Base-by-base conservation (phyloP, 768 basidiomycete genomes). In the Polyporus arcularius region DNA sequence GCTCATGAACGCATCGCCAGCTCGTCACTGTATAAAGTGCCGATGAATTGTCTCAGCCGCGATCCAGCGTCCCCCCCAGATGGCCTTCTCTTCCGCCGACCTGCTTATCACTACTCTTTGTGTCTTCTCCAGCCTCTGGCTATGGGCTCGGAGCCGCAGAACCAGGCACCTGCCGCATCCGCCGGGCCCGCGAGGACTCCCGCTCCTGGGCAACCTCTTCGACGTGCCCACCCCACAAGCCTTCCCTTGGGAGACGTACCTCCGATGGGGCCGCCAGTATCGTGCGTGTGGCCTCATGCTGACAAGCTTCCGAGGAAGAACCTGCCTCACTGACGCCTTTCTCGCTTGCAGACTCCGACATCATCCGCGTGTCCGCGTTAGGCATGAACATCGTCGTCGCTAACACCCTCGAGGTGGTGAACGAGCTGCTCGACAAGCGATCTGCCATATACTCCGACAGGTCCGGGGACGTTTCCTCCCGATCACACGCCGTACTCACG, bases 351-450 rank as follows among this genome's bases (percentile, higher is more conserved):
- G 46, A 48, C 14, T 48, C 46, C 21, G 46, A 26, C 21, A 26
- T 48, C 7, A 48, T 48, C 26, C 46, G 46, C 28, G 18, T 48
- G 21, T 48, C 46, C 4, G 46, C 21, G 18, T 14, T 54, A 45
- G 58, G 35, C 52, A 53, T 26, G 46, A 48, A 48, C 31, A 58
- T 71, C 39, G 56, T 73, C 57, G 63, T 74, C 38, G 60, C 72
- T 38, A 74, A 72, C 61, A 62, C 68, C 1, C 42, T 52, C 4
- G 41, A 63, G 12, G 59, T 49, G 6, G 69, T 65, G 28, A 35
- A 50, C 18, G 69, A 70, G 14, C 57, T 73, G 9, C 59, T 73
- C 14, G 70, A 71, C 2, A 69, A 70, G 59, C 53, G 66, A 31
- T 61, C 65, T 8, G 31, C 62, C 12, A 62, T 61, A 8, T 71